Evolutionary conservation across 768 basidiomycete species (phyloP), one percentile per base, ranked within the genome.

Genomic region (Megacollybia marginata): DNA sequence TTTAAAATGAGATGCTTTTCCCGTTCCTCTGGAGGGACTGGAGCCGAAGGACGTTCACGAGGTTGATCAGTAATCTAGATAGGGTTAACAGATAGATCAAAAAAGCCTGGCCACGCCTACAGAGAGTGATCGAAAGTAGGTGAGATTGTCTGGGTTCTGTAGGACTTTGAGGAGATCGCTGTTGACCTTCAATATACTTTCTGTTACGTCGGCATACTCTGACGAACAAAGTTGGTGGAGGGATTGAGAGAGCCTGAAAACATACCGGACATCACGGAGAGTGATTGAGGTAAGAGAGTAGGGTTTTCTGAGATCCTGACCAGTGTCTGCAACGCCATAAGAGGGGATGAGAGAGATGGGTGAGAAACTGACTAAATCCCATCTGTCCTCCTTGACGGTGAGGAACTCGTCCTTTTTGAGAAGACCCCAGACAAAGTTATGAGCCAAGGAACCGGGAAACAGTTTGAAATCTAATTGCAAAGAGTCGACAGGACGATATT

Each of bases 131-230:
- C 88, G 86, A 75, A 96, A 90, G 70, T 88, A 84, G 35, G 81
- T 76, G 44, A 78, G 73, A 44, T 83, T 72, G 46, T 75, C 76
- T 28, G 87, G 79, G 55, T 87, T 74, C 46, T 77, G 71, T 48
- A 95, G 70, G n/a, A 76, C 65, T 23, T 76, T 68, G 47, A 75
- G 54, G 28, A 95, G 66, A 32, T 67, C 63, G 53, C 69, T 76
- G 55, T 73, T 66, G 33, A 70, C 68, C 68, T 89, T 92, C 61
- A 91, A 70, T 47, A 95, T 59, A 57, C 73, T 76, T 18, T 94
- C 89, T 2, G 89, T 88, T 49, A 91, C 72, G 56, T 95, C 93
- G 9, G 88, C 88, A 55, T 80, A 89, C 69, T 96, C 93, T 81
- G 62, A 28, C 44, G 34, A 33, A 44, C 42, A 9, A 35, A 46